Base-by-base conservation (phyloP, 129 eudicot species). In the Flaveria robusta region DNA sequence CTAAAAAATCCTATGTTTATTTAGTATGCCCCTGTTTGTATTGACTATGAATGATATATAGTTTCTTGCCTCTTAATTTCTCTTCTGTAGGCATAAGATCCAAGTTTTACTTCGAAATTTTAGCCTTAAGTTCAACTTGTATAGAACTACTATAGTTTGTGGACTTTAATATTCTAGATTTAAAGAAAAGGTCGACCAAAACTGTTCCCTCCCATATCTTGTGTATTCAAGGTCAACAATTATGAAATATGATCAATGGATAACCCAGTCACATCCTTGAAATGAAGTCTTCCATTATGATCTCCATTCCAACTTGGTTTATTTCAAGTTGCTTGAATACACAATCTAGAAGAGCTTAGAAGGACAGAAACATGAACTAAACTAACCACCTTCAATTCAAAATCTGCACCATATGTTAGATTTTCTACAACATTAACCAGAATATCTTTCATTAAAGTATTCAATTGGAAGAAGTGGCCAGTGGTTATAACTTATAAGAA, bases 351-450 rank as follows among this genome's bases (percentile, higher is more conserved):
- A 59, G n/a, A 59, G n/a, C 51, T 19, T 34, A 39, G 2, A 47
- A 19, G 37, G 8, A 72, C 13, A 39, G 37, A 22, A 72, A 11
- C n/a, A n/a, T 58, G 26, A 39, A 56, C 26, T 24, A 58, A 56
- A 59, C 70, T 59, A 74, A 23, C 16, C 68, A 42, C 42, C 58
- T 52, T 42, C 58, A 24, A 60, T 46, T 74, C 45, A 74, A 34
- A 59, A 74, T 42, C 23, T 41, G 22, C 22, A 39, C 9, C 34
- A 3, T 16, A 74, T 42, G 27, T 60, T 60, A 16, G 18, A 29
- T 74, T 74, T 24, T 15, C 3, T 4, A 60, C 18, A 3, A 9
- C 55, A 23, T 23, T 72, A 12, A 55, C 46, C 13, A 20, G 9
- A 13, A 39, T n/a, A 56, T n/a, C 24, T 39, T 59, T 59, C 39